Percentiles rank a stretch among this genome's conserved stretches.
Evolutionary conservation across 2,329 filamentous ascomycete genomes (phyloP).

Genomic region (Talaromyces funiculosus): DNA sequence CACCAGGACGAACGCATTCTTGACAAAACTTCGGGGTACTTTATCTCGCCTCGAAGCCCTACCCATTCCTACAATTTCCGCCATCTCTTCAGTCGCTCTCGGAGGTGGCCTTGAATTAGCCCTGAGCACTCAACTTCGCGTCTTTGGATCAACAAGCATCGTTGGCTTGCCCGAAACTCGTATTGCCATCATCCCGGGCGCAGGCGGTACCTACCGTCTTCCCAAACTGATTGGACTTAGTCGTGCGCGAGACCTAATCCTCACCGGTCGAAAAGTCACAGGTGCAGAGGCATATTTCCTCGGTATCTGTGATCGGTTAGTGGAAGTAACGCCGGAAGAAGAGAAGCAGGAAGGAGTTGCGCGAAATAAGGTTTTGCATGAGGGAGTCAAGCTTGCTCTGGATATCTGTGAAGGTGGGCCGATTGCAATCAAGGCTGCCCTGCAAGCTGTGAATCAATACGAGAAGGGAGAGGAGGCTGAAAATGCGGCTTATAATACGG

Average conservation of each 20-base stretch:
- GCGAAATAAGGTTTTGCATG: slow-evolving; percentile 62
- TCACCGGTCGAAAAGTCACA: slow-evolving; percentile 80
- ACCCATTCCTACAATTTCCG: slow-evolving; percentile 83
- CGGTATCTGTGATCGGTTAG: slow-evolving; percentile 82
- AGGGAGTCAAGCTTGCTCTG: slow-evolving; percentile 70
- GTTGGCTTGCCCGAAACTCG: slow-evolving; percentile 88
- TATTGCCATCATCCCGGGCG: slow-evolving; percentile 89
- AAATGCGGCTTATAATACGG: slow-evolving; percentile 77
- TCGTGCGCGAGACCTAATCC: slow-evolving; percentile 80
- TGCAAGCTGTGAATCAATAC: slow-evolving; percentile 70
- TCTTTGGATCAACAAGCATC: slow-evolving; percentile 70
- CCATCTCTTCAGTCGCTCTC: slow-evolving; percentile 77
- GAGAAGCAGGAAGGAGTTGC: slow-evolving; percentile 52
- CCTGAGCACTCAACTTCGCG: slow-evolving; percentile 80
- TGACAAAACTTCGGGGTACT: slow-evolving; percentile 68
- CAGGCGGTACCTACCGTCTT: slow-evolving; percentile 85
- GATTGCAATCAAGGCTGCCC: slow-evolving; percentile 69
- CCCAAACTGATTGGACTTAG: slow-evolving; percentile 72
- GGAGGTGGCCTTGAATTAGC: slow-evolving; percentile 93
- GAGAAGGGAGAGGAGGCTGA: slow-evolving; percentile 66
- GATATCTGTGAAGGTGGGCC: slow-evolving; percentile 90
- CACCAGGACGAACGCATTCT: slow-evolving; percentile 69
- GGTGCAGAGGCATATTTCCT: slow-evolving; percentile 86
- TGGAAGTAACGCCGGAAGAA: slow-evolving; percentile 63
- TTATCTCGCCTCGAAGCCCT: slow-evolving; percentile 68